A percentile compares a stretch with the other conserved stretches of the same genome.
These are phyloP conservation scores for Quercus dentata DNA, from an alignment of 306 rosid species.

Conservation along the genomic window DNA sequence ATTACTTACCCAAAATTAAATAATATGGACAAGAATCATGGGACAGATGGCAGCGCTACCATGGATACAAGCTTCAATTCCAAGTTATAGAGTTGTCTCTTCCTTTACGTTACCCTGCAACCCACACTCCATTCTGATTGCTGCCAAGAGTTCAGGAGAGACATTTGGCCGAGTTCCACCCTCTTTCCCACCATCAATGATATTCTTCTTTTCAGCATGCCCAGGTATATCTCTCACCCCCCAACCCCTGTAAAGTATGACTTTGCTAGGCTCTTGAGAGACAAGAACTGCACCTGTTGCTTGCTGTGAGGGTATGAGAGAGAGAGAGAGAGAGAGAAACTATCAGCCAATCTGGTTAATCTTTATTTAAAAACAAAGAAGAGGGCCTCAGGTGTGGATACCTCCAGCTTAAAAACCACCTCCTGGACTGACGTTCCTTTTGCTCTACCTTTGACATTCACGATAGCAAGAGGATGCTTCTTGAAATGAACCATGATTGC, in stretches of 20 bases:
- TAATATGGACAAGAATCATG: neutral
- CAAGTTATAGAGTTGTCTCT: constrained; percentile 10
- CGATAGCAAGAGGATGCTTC: constrained; percentile 79
- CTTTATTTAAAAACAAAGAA: neutral
- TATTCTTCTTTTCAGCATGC: constrained; percentile 17
- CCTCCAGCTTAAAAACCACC: constrained; percentile 79
- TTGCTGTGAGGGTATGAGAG: constrained; percentile 41
- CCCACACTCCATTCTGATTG: constrained; percentile 88
- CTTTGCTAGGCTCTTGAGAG: constrained; percentile 85
- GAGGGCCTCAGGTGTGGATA: constrained; percentile 23
- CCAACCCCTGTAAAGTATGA: constrained; percentile 92
- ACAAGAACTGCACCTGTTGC: constrained; percentile 82
- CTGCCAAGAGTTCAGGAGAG: constrained; percentile 79
- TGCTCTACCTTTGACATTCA: constrained; percentile 85
- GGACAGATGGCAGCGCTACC: neutral
- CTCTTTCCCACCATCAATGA: constrained; percentile 6
- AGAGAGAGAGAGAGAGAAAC: constrained; percentile 1
- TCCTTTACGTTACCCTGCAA: constrained; percentile 31
- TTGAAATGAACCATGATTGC: constrained; percentile 61
- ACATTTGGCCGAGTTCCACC: constrained; percentile 29
- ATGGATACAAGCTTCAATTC: neutral
- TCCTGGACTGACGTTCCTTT: constrained; percentile 88
- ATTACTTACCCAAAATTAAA: too few species aligned
- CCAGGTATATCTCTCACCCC: constrained; percentile 49
- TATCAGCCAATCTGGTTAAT: constrained; percentile 17